Evolutionary conservation across 2,329 filamentous ascomycete species (phyloP).

Genomic region (Dothiorella sarmentorum): DNA sequence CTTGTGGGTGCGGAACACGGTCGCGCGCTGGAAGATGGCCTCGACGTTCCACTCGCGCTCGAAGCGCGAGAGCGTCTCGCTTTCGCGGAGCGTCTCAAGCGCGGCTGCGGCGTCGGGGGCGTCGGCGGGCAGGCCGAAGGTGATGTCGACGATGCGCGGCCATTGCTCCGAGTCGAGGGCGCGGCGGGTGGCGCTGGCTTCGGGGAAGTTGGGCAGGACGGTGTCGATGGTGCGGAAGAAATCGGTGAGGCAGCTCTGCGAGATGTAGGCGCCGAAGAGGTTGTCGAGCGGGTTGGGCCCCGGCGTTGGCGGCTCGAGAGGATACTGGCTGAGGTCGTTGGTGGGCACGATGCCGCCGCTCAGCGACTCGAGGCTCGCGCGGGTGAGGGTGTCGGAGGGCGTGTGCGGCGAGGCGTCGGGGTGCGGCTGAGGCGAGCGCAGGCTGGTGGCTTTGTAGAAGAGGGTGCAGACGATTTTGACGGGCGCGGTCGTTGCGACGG

Average conservation of each 20-base stretch:
- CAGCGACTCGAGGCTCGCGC: constrained; percentile 30
- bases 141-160: constrained; percentile 64
- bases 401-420: constrained; percentile 44
- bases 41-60: constrained; percentile 89
- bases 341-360: constrained; percentile 50
- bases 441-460: constrained; percentile 40
- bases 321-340: constrained; percentile 50
- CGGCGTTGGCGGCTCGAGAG: constrained; percentile 52
- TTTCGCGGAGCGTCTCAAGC: constrained; percentile 68
- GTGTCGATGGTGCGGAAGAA: constrained; percentile 52
- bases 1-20: constrained; percentile 72
- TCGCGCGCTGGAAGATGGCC: constrained; percentile 71
- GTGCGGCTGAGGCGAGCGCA: constrained; percentile 29
- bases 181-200: constrained; percentile 47
- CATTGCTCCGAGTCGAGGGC: constrained; percentile 58
- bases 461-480: constrained; percentile 35
- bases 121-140: constrained; percentile 52
- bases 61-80: constrained; percentile 75
- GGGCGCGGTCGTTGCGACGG: constrained; percentile 6
- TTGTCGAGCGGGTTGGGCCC: constrained; percentile 55
- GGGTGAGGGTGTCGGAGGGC: constrained; percentile 30
- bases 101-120: constrained; percentile 44
- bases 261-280: constrained; percentile 52
- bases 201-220: constrained; percentile 48
- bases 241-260: constrained; percentile 54